Evolutionary conservation across 2,329 filamentous ascomycete species (phyloP), one percentile per base, ranked within the genome.

Genomic region (Blastomyces emzantsi): DNA sequence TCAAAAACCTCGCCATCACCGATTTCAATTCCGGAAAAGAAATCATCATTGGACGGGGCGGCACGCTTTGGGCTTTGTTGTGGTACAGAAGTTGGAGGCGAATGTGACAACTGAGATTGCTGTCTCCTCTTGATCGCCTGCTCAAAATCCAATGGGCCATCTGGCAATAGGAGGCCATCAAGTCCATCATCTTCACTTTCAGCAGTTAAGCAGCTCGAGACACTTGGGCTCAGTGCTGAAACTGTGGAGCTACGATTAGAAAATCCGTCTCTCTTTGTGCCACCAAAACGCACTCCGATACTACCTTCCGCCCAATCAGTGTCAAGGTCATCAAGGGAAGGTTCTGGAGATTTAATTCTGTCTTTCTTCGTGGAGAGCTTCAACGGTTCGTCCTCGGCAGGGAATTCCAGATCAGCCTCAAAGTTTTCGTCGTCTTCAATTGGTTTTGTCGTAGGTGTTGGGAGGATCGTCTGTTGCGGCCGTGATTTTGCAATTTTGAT

Each of bases 181-280:
- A 97, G 84, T 7, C 90, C 89, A 74, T 96, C 92, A 74, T 96
- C 92, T 72, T 97, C 93, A 72, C 92, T 97, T 78, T 97, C 94
- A 11, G 86, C 84, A 1, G 92, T 96, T 69, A 96, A 87, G 67
- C 90, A 94, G 75, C 93, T 97, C 25, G 92, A 90, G 63, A 96
- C 84, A 74, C 92, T 97, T 17, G 94, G 93, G 72, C 93, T 97
- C 74, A 97, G 83, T 36, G 90, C 90, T 49, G 92, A 96, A 45
- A 88, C 86, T 22, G 91, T 93, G 0, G 92, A 96, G 78, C 90
- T 94, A 70, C 90, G 87, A 70, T 87, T 87, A 59, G 90, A 92
- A 51, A 85, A 86, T n/a, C 82, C 84, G 71, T 93, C 90, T 70
- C 90, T 86, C 67, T 87, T 84, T 17, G 91, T 96, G 55, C 93